Evolutionary conservation across 2,329 filamentous ascomycete species (phyloP), one percentile per base, ranked within the genome.

Genomic region (Mycogone perniciosa): DNA sequence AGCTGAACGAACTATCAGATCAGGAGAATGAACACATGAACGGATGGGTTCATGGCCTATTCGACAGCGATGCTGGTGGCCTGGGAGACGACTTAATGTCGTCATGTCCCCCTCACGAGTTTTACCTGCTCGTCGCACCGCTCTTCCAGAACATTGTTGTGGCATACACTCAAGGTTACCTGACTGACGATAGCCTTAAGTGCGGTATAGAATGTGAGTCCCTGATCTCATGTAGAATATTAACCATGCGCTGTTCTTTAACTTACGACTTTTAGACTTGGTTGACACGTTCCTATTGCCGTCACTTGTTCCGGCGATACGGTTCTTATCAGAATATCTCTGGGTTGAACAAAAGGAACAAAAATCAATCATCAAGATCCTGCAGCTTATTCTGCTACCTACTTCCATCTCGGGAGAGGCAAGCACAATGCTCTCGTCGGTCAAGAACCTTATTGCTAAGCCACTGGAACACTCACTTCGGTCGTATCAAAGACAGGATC

Each of bases 241-340:
- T 20, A 20, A 20, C 20, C 20, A 11, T 41, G 33, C 30, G 1
- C 31, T 38, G n/a, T n/a, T 27, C 30, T 27, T 31, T 33, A 4
- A 31, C 47, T 46, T 6, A 42, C 37, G 8, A 1, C 4, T 27
- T 4, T 3, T 53, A 86, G 82, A 90, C 61, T 74, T 93, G 8
- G 82, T 90, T 3, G 87, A 91, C 57, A 87, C 88, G 0, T 91
- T 91, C 56, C 70, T 93, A 2, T 70, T 92, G n/a, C 88, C 89
- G 0, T 87, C 87, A 0, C 74, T 93, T 0, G 81, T 92, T 2
- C 82, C 85, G 5, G 87, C 85, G 0, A 77, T 92, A 10, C 76
- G 77, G 3, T 92, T 86, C 72, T 76, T 93, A 53, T 77, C 82
- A 1, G 80, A 83, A 49, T 82, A 87, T 57, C 79, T 89, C 4